Evolutionary conservation across 148 eudicot genomes (phyloP).

Genomic region (Chenopodium berlandieri): DNA sequence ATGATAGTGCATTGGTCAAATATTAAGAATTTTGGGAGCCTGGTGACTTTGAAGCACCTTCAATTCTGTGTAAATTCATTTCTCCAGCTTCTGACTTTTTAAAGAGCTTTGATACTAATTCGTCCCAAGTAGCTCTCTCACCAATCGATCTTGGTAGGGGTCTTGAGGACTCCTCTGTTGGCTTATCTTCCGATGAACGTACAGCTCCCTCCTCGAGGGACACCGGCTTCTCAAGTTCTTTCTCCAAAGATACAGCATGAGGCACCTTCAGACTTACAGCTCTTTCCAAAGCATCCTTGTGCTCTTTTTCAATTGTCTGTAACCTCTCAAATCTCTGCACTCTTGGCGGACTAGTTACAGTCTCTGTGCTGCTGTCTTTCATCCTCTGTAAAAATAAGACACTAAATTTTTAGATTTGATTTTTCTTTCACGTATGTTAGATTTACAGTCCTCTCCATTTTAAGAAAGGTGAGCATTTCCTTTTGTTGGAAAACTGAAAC

Average conservation of each 20-base stretch:
- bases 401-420: background rate
- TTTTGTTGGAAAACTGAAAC: background rate
- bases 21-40: background rate
- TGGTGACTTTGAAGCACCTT: conserved; percentile 15
- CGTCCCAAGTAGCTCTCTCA: conserved; percentile 57
- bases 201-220: conserved; percentile 11
- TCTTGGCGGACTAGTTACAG: conserved; percentile 55
- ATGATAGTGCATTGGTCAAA: background rate
- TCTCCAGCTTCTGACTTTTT: conserved; percentile 40
- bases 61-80: conserved; percentile 23
- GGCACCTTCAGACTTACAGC: conserved; percentile 84
- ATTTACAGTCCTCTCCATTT: background rate
- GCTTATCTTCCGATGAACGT: conserved; percentile 20
- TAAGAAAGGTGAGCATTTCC: background rate
- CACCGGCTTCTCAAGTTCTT: conserved; percentile 19
- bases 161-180: conserved; percentile 15
- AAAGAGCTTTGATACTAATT: conserved; percentile 55
- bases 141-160: conserved; percentile 15
- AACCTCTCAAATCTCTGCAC: conserved; percentile 67
- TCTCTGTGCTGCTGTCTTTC: conserved; percentile 38
- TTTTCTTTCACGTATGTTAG: background rate
- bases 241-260: conserved; percentile 50
- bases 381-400: conserved; percentile 40
- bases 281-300: conserved; percentile 85
- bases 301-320: conserved; percentile 66